Conservation (phyloP, 768 basidiomycete species). For the Suillus subalutaceus region DNA sequence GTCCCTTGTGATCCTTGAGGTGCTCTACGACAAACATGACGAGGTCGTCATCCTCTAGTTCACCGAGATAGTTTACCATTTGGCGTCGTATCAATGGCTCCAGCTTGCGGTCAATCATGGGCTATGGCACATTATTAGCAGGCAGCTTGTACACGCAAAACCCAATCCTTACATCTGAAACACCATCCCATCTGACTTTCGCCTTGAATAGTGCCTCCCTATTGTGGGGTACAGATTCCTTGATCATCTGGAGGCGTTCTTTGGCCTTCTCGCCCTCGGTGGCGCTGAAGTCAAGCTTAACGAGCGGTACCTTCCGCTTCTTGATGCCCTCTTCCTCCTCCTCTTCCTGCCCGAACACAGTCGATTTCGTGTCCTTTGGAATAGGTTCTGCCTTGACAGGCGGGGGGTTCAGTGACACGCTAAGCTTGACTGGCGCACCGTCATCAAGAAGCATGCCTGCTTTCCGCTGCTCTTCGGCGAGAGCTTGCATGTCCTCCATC, state of each 20-base stretch:
- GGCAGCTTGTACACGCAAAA: slow-evolving; percentile 9
- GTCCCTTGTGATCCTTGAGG: slow-evolving; percentile 86
- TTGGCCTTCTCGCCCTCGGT: slow-evolving; percentile 81
- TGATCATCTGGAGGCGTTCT: slow-evolving; percentile 80
- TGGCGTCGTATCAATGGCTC: slow-evolving; percentile 81
- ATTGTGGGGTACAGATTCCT: slow-evolving; percentile 71
- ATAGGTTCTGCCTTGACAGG: slow-evolving; percentile 49
- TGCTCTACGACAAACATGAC: slow-evolving; percentile 95
- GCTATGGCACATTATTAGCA: slow-evolving; percentile 43
- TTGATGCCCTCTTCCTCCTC: slow-evolving; percentile 80
- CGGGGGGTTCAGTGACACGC: slow-evolving; percentile 66
- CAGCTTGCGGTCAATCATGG: slow-evolving; percentile 81
- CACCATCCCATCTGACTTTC: slow-evolving; percentile 90
- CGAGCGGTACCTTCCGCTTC: slow-evolving; percentile 84
- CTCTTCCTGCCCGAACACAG: slow-evolving; percentile 79
- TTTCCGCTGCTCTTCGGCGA: slow-evolving; percentile 89
- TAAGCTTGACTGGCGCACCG: slow-evolving; percentile 86
- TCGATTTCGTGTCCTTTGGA: slow-evolving; percentile 51
- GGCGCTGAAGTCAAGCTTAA: slow-evolving; percentile 87
- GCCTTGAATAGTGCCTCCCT: slow-evolving; percentile 79
- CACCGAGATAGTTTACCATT: slow-evolving; percentile 88
- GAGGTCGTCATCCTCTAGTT: slow-evolving; percentile 91
- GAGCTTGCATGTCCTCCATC: slow-evolving; percentile 94
- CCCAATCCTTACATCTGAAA: slow-evolving; percentile 70
- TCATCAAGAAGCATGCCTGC: slow-evolving; percentile 91